Evolutionary conservation across 1,284 basidiomycete genomes (phyloP), one percentile per base, ranked within the genome.

Genomic region (Sutorius eximius): DNA sequence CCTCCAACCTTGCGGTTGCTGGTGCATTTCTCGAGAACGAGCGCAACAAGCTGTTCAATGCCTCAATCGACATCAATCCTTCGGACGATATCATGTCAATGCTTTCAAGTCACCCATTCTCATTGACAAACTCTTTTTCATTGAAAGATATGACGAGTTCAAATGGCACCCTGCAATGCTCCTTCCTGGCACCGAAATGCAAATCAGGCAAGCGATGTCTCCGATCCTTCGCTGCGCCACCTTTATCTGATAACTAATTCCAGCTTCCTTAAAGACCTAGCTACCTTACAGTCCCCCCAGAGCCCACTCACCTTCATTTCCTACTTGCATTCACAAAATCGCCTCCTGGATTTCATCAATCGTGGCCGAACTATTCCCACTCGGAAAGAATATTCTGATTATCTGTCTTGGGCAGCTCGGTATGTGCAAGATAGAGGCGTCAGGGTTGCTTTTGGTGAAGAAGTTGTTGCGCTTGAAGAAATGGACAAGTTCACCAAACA

Each of bases 361-460:
- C 85, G 91, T 59, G 93, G 93, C 75, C 93, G 90, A 30, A 93
- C 89, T 57, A 89, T 94, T 74, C 93, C 93, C 38, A 94, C 91
- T 68, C 93, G 94, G 76, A 95, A 94, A 81, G 83, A 85, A 59
- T 84, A 78, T 57, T 74, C 79, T 7, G 82, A 83, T 62, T 85
- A 85, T 65, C 73, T 85, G 34, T 65, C 76, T 12, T 83, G 82
- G 82, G 79, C 77, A 10, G 80, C 82, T 2, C 64, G 65, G 10
- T 74, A 76, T 42, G 77, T 81, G 10, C 71, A 75, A 60, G 60
- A 69, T 5, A 70, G 73, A 20, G 81, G 80, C 11, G 63, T 81
- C 33, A 68, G 73, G 24, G 73, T 82, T 49, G 68, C 69, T 16
- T 84, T 75, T 56, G 77, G 78, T 34, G 77, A 82, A 58, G 76